Percentiles rank a stretch among this genome's conserved stretches.
Evolutionary conservation across 2,329 filamentous ascomycete genomes (phyloP).

Genomic region (Diaporthe humulicola): DNA sequence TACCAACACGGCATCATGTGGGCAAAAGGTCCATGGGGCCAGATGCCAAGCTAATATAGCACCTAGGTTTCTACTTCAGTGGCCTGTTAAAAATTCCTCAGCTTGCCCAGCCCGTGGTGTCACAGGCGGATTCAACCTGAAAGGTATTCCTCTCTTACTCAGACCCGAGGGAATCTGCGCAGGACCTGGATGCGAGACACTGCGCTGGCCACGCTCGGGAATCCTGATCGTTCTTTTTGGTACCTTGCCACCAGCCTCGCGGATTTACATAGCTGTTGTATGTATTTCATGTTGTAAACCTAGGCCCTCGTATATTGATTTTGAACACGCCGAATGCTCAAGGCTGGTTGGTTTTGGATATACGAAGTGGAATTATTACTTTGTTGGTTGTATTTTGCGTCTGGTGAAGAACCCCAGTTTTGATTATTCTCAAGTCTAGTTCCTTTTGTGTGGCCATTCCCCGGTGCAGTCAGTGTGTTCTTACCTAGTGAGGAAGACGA

Average conservation of each 20-base stretch:
- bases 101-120: background rate
- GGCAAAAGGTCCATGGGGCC: background rate
- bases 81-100: background rate
- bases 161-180: background rate
- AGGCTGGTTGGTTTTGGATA: background rate
- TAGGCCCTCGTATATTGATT: background rate
- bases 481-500: no score
- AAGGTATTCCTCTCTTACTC: no score
- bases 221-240: no score
- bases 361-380: no score
- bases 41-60: no score
- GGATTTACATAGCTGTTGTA: background rate
- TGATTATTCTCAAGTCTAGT: background rate
- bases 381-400: background rate
- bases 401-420: background rate
- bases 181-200: background rate
- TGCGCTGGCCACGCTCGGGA: background rate
- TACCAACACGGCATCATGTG: background rate
- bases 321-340: background rate
- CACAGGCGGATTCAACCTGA: background rate
- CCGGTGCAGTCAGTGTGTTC: background rate
- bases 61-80: no score
- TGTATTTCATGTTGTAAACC: background rate
- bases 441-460: no score
- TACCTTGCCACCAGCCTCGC: background rate